phyloP scores from a whole-genome alignment of 2,329 filamentous ascomycete species.

The Phaeosphaeriaceae sp. region DNA sequence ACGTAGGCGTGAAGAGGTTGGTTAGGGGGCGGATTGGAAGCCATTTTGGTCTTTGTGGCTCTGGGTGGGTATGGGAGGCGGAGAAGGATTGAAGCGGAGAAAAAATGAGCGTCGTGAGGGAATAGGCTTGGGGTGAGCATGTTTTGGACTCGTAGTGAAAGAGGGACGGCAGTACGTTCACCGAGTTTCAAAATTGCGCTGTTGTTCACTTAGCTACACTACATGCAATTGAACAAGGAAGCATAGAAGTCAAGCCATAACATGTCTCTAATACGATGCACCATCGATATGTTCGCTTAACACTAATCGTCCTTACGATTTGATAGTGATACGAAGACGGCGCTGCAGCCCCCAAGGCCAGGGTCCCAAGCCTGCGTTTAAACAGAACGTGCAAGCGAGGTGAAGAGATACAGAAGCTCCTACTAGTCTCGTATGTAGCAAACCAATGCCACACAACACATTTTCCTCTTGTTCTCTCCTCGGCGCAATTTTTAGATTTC shows the following conservation, averaged over 20 bases:
- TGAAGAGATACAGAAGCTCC: neutral
- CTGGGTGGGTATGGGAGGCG: neutral
- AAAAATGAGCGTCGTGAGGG: neutral
- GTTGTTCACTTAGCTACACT: neutral
- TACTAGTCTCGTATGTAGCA: neutral
- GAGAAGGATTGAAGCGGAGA: neutral
- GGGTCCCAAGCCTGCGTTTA: neutral
- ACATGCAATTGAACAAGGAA: too few relatives aligned
- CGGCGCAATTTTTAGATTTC: neutral
- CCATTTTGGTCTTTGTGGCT: neutral
- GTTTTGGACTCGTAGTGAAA: neutral
- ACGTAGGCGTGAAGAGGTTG: neutral
- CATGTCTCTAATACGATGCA: too few relatives aligned
- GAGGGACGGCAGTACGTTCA: neutral
- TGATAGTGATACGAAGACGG: neutral
- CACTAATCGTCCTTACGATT: too few relatives aligned
- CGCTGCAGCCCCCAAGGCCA: too few relatives aligned
- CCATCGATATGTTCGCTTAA: too few relatives aligned
- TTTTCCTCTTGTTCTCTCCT: neutral
- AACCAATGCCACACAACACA: neutral
- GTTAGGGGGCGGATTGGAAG: neutral
- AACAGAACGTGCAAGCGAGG: neutral
- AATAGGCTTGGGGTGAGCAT: neutral
- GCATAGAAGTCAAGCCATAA: too few relatives aligned
- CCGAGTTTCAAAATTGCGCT: neutral